These are phyloP conservation scores for Aspergillus felis DNA, from an alignment of 2,329 filamentous ascomycete genomes.

Conservation along the genomic window DNA sequence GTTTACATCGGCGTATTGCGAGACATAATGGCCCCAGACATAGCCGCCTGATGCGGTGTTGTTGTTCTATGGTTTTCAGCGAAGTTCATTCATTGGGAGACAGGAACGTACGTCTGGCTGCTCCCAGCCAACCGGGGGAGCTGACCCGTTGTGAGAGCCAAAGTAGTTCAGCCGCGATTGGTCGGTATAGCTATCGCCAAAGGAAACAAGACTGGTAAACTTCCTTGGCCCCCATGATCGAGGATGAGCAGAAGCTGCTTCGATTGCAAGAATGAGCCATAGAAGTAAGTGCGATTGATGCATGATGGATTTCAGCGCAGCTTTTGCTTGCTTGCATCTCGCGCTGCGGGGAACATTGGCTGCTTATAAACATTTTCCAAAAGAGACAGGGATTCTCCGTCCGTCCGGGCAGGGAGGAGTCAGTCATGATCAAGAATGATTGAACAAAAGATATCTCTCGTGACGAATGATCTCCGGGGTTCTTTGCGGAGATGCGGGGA, in stretches of 20 bases:
- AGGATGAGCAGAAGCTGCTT: neutral
- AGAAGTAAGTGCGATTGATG: neutral
- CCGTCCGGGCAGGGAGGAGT: too few species aligned
- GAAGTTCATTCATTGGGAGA: neutral
- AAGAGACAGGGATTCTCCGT: too few species aligned
- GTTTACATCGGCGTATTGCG: conserved; percentile 50
- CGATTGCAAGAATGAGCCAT: neutral
- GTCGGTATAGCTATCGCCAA: conserved; percentile 75
- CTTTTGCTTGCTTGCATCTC: neutral
- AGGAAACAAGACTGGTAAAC: conserved; percentile 63
- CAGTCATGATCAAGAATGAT: too few species aligned
- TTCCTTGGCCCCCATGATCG: conserved; percentile 33
- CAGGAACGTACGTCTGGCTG: conserved; percentile 40
- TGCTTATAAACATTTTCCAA: neutral
- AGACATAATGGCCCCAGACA: conserved; percentile 65
- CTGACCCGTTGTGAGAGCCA: conserved; percentile 50
- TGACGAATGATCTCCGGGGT: too few species aligned
- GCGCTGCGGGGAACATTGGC: neutral
- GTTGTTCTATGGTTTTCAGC: conserved; percentile 34
- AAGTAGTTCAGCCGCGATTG: conserved; percentile 66
- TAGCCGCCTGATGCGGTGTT: conserved; percentile 62
- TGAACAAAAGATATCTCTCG: too few species aligned
- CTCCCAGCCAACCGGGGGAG: conserved; percentile 60
- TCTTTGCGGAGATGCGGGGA: too few species aligned
- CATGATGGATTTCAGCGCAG: neutral